phyloP scores from a whole-genome alignment of 2,329 filamentous ascomycete species.

The Grosmannia penicillata region DNA sequence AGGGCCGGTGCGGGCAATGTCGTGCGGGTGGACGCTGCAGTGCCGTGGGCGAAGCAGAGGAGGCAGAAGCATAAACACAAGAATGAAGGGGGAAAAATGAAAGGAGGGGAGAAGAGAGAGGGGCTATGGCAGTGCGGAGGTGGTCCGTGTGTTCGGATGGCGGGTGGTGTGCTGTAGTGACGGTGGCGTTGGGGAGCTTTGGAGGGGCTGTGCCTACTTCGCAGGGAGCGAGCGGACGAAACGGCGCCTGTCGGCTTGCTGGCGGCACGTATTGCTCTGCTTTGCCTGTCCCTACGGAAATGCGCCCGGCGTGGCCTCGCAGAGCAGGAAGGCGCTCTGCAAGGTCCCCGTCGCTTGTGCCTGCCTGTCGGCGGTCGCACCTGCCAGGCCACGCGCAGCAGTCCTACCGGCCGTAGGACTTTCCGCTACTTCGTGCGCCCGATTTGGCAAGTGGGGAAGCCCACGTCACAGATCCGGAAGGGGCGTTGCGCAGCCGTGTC shows the following conservation, averaged over 20 bases:
- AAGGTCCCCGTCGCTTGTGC: no score
- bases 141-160: slow-evolving; percentile 5
- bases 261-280: no score
- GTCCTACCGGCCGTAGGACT: neutral
- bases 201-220: neutral
- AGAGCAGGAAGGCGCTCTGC: no score
- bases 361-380: no score
- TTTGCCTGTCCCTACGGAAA: no score
- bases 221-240: neutral
- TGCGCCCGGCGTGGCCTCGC: no score
- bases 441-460: neutral
- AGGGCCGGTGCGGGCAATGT: neutral
- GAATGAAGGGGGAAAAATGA: slow-evolving; percentile 1
- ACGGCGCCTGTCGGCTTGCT: no score
- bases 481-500: no score
- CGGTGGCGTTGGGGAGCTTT: no score
- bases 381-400: neutral
- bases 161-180: neutral
- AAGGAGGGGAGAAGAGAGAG: slow-evolving; percentile 2
- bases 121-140: slow-evolving; percentile 4
- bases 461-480: no score
- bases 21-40: neutral
- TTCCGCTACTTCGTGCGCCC: neutral
- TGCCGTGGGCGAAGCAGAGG: neutral
- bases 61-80: slow-evolving; percentile 1